These are phyloP conservation scores for Parafenestella ontariensis DNA, from an alignment of 2,329 filamentous ascomycete genomes.

Conservation along the genomic window DNA sequence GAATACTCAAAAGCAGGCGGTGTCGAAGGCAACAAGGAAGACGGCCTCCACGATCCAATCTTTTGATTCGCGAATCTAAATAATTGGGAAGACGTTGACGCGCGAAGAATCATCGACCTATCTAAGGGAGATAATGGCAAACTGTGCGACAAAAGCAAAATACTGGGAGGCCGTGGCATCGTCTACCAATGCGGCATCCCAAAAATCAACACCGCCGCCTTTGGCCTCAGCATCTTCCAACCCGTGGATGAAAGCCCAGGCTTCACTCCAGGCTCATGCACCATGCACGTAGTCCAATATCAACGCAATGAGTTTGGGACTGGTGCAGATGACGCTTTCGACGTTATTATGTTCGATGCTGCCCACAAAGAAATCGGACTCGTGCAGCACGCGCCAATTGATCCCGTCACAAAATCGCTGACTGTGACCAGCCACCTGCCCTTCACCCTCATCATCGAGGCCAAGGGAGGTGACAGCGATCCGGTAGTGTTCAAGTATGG, in stretches of 20 bases:
- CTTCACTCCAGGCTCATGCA: constrained; percentile 3
- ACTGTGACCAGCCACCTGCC: constrained; percentile 3
- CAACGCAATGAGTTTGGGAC: constrained; percentile 5
- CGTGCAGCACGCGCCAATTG: not conserved
- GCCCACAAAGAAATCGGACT: not conserved
- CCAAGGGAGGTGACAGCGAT: constrained; percentile 3
- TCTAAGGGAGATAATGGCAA: constrained; percentile 4
- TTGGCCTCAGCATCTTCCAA: constrained; percentile 1
- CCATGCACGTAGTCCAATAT: constrained; percentile 5
- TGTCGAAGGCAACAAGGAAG: constrained; percentile 4
- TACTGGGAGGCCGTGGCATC: not conserved
- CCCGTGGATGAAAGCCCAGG: constrained; percentile 2
- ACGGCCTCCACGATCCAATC: constrained; percentile 5
- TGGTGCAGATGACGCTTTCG: constrained; percentile 1
- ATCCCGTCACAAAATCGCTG: not conserved
- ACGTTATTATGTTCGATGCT: constrained; percentile 2
- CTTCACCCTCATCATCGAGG: not conserved
- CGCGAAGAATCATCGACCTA: not conserved
- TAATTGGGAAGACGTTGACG: constrained; percentile 1
- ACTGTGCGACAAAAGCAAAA: not conserved
- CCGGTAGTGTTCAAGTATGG: constrained; percentile 6
- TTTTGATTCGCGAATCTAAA: constrained; percentile 3
- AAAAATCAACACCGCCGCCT: constrained; percentile 3
- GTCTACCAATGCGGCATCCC: constrained; percentile 4
- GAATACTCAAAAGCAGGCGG: constrained; percentile 3